These are phyloP conservation scores for Syzygium aromaticum DNA, from an alignment of 345 rosid species.

Conservation along the genomic window DNA sequence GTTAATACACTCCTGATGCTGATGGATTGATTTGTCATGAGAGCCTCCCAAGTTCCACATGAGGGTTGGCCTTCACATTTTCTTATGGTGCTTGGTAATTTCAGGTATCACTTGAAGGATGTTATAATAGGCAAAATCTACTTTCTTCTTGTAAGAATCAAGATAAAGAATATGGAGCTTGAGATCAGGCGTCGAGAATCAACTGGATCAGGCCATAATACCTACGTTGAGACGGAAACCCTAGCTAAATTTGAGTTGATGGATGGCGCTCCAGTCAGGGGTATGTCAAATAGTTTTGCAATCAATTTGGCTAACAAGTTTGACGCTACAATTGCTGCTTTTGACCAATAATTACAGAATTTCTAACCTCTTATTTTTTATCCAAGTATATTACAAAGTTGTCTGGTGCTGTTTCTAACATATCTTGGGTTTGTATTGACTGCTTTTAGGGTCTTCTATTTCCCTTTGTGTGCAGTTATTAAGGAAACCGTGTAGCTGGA, in stretches of 20 bases:
- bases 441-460: background rate
- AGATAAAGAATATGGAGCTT: constrained; percentile 61
- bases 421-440: background rate
- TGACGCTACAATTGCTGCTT: background rate
- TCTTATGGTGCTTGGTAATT: background rate
- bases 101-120: constrained; percentile 57
- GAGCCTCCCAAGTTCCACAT: background rate
- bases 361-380: background rate
- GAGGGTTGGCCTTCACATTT: background rate
- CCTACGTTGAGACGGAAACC: constrained; percentile 60
- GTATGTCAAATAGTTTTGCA: constrained; percentile 10
- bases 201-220: constrained; percentile 56
- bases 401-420: background rate
- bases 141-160: constrained; percentile 54
- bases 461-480: background rate
- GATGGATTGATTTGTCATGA: background rate
- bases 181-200: constrained; percentile 65
- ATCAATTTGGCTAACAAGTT: background rate
- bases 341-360: background rate
- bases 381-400: background rate
- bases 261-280: constrained; percentile 65
- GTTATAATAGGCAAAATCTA: constrained; percentile 54
- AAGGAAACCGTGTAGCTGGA: background rate
- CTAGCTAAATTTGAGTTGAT: constrained; percentile 58
- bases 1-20: constrained; percentile 3